Conservation (phyloP, 1,139 yeast genomes). For the Nematodospora anomalae region DNA sequence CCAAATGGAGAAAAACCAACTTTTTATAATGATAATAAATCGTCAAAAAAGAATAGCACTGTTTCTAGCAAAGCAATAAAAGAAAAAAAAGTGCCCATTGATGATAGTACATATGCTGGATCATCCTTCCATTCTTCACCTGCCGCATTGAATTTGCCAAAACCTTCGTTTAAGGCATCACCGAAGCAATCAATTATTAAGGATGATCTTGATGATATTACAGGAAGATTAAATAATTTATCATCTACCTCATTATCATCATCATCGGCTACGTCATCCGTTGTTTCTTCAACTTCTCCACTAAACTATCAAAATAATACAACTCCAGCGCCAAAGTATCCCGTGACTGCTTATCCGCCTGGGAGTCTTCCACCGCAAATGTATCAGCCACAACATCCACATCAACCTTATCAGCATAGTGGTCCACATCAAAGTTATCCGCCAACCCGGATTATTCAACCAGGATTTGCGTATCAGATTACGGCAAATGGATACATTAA, state of each 20-base stretch:
- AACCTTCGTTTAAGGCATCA: constrained; percentile 46
- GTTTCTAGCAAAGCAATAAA: constrained; percentile 10
- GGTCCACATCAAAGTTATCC: constrained; percentile 13
- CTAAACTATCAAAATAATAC: constrained; percentile 1
- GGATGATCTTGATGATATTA: constrained; percentile 1
- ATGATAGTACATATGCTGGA: constrained; percentile 47
- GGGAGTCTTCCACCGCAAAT: constrained; percentile 14
- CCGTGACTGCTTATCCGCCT: constrained; percentile 32
- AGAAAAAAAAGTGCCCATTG: constrained; percentile 24
- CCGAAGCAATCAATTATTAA: constrained; percentile 5
- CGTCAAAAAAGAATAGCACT: constrained; percentile 16
- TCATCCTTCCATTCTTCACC: constrained; percentile 60
- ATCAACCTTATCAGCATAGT: constrained; percentile 12
- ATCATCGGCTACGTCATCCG: constrained; percentile 12
- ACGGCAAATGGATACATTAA: constrained; percentile 34
- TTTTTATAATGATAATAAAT: constrained; percentile 20
- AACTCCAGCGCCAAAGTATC: constrained; percentile 24
- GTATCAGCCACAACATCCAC: constrained; percentile 10
- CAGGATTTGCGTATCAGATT: constrained; percentile 33
- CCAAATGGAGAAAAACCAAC: constrained; percentile 39
- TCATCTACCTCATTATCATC: constrained; percentile 9
- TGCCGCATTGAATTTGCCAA: constrained; percentile 56
- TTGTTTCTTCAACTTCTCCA: constrained; percentile 8
- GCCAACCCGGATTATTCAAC: constrained; percentile 18
- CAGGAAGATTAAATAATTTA: constrained; percentile 5